phyloP scores from a whole-genome alignment of 371 early-diverging fungal genomes.

The Mortierella sp. region DNA sequence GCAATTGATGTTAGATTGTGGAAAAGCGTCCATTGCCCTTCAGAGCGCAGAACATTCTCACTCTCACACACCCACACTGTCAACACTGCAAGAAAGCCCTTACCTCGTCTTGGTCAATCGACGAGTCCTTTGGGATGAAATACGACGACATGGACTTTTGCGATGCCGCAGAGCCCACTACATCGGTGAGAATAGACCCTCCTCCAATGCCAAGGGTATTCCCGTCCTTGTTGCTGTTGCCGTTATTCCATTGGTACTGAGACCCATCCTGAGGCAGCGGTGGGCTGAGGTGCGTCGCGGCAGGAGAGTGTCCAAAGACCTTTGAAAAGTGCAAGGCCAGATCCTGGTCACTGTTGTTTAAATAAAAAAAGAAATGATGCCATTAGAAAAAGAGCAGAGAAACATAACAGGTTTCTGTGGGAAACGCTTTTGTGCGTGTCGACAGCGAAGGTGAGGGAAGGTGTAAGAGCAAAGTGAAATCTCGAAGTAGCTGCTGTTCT shows the following conservation, averaged over 20 bases:
- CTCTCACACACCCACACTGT: too few relatives aligned
- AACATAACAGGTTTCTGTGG: too few relatives aligned
- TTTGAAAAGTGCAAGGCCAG: slow-evolving; percentile 45
- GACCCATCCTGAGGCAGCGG: slow-evolving; percentile 15
- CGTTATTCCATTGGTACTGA: neutral
- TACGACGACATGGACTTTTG: slow-evolving; percentile 31
- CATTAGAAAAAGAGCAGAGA: neutral
- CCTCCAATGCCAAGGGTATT: neutral
- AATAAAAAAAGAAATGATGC: slow-evolving; percentile 6
- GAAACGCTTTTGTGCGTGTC: too few relatives aligned
- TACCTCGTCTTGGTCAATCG: slow-evolving; percentile 37
- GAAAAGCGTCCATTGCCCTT: too few relatives aligned
- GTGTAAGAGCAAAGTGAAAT: too few relatives aligned
- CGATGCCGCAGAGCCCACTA: neutral
- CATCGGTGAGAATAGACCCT: neutral
- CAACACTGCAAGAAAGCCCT: neutral
- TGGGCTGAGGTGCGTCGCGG: slow-evolving; percentile 35
- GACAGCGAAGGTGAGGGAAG: too few relatives aligned
- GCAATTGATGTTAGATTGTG: neutral
- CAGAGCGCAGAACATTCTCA: too few relatives aligned
- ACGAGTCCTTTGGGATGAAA: slow-evolving; percentile 34
- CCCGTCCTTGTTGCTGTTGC: neutral
- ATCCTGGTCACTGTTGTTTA: slow-evolving; percentile 37
- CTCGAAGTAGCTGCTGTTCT: too few relatives aligned
- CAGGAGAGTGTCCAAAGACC: slow-evolving; percentile 55